phyloP scores from a whole-genome alignment of 805 yeast genomes.

The Candida piceae region DNA sequence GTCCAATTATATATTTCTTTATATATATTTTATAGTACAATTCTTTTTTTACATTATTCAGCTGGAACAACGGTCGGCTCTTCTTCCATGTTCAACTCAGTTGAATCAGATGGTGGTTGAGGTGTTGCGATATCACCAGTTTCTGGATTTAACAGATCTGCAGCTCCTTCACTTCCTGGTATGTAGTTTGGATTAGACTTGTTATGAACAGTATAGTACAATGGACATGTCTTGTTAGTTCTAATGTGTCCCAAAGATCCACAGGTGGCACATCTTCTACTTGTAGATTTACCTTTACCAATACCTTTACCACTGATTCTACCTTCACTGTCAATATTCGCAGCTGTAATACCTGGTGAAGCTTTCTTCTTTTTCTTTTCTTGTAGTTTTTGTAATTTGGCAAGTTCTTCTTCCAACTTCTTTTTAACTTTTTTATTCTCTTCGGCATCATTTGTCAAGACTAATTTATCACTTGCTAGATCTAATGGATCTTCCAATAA shows the following conservation, averaged over 20 bases:
- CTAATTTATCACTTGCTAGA: conserved; percentile 66
- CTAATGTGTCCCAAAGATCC: conserved; percentile 94
- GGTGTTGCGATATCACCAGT: background rate
- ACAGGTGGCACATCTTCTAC: conserved; percentile 88
- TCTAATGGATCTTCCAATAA: conserved; percentile 36
- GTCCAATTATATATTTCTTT: too few species aligned
- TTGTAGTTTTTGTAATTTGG: conserved; percentile 71
- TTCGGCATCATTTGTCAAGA: conserved; percentile 79
- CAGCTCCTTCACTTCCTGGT: conserved; percentile 28
- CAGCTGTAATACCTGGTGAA: conserved; percentile 28
- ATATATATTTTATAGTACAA: too few species aligned
- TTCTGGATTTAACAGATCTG: conserved; percentile 9
- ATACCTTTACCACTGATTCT: conserved; percentile 58
- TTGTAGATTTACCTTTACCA: conserved; percentile 67
- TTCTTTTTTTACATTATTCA: too few species aligned
- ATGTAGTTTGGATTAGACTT: conserved; percentile 32
- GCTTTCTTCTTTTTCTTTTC: conserved; percentile 44
- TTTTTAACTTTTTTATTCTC: conserved; percentile 72
- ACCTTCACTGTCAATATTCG: conserved; percentile 32
- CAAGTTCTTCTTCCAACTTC: conserved; percentile 76
- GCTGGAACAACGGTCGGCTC: too few species aligned
- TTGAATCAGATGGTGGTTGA: background rate
- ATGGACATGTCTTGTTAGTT: conserved; percentile 88
- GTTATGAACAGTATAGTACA: conserved; percentile 50
- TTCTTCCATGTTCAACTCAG: too few species aligned